Evolutionary conservation across 768 basidiomycete genomes (phyloP).

Genomic region (Pleurotus cornucopiae): DNA sequence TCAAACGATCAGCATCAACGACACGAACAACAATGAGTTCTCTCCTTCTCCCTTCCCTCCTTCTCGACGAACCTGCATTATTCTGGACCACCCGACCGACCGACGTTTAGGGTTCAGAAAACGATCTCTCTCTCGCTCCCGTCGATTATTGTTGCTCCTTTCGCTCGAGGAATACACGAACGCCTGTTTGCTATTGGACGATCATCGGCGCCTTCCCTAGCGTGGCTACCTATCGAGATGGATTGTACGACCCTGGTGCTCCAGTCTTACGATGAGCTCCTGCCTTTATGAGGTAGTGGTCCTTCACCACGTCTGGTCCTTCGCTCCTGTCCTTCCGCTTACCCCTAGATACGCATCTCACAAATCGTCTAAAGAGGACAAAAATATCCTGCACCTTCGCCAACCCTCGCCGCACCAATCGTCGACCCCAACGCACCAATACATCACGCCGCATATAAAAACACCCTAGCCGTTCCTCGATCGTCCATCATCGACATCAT

Average conservation of each 20-base stretch:
- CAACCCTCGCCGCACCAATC: background rate
- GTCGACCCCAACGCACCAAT: background rate
- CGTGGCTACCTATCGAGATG: background rate
- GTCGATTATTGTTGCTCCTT: too few species aligned
- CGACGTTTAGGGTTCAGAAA: too few species aligned
- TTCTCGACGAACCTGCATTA: background rate
- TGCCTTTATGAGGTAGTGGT: too few species aligned
- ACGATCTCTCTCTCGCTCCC: too few species aligned
- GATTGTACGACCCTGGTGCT: background rate
- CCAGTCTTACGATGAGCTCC: background rate
- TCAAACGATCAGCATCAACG: too few species aligned
- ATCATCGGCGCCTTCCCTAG: background rate
- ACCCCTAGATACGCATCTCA: background rate
- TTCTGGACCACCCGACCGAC: too few species aligned
- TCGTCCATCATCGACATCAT: background rate
- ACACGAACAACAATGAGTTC: too few species aligned
- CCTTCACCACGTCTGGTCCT: too few species aligned
- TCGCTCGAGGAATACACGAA: background rate
- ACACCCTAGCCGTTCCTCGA: constrained; percentile 5
- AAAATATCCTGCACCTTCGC: background rate
- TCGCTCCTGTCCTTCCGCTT: too few species aligned
- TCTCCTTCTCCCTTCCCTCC: background rate
- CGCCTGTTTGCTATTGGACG: background rate
- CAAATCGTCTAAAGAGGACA: background rate
- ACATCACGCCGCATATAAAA: background rate